phyloP scores from a whole-genome alignment of 495 filamentous ascomycete genomes.

The Tuber magnatum region DNA sequence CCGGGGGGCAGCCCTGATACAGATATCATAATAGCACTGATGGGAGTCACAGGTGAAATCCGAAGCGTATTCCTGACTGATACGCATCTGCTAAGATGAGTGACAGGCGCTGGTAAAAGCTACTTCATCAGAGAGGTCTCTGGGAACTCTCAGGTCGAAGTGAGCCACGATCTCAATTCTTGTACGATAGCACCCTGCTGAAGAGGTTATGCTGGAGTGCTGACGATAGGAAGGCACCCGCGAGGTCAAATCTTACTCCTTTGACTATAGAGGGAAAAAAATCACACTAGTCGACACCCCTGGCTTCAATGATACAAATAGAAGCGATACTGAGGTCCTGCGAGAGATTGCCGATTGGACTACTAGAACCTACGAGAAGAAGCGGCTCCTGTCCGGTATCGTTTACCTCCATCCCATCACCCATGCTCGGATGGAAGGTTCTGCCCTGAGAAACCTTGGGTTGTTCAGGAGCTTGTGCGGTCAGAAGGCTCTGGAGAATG shows the following conservation, averaged over 20 bases:
- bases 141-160: conserved; percentile 16
- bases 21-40: conserved; percentile 41
- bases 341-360: conserved; percentile 42
- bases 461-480: conserved; percentile 48
- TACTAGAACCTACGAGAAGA: conserved; percentile 30
- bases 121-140: conserved; percentile 42
- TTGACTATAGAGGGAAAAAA: conserved; percentile 18
- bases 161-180: conserved; percentile 30
- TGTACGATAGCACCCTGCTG: conserved; percentile 13
- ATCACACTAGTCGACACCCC: conserved; percentile 48
- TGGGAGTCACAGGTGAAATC: conserved; percentile 43
- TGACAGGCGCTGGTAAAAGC: conserved; percentile 44
- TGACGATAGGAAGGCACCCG: conserved; percentile 24
- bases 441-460: conserved; percentile 43
- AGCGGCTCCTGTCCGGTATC: conserved; percentile 40
- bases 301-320: conserved; percentile 48
- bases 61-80: not conserved
- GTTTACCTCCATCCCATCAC: conserved; percentile 48
- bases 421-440: conserved; percentile 43
- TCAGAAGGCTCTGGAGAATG: conserved; percentile 38
- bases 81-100: not conserved
- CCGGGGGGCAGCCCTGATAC: not conserved
- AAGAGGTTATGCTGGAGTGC: not conserved
- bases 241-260: conserved; percentile 15
- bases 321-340: conserved; percentile 45